Conservation (phyloP, 768 basidiomycete genomes). For the Tylopilus rubrobrunneus region DNA sequence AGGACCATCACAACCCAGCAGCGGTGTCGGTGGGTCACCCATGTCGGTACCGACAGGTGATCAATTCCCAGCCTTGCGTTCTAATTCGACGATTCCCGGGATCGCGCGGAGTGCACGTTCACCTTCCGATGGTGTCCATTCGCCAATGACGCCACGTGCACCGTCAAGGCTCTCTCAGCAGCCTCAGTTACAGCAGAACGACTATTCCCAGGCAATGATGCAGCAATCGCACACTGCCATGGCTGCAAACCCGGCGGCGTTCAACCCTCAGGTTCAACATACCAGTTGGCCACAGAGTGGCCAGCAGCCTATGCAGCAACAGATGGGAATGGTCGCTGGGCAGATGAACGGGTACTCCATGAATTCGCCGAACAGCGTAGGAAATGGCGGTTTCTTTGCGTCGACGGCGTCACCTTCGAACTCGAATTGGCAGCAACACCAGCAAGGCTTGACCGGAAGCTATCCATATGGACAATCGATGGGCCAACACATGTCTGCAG, state of each 20-base stretch:
- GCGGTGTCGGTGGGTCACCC: conserved; percentile 36
- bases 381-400: conserved; percentile 23
- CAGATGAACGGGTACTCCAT: conserved; percentile 35
- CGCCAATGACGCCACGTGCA: conserved; percentile 39
- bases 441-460: conserved; percentile 25
- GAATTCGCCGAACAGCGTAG: conserved; percentile 37
- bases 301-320: conserved; percentile 47
- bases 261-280: conserved; percentile 37
- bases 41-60: conserved; percentile 38
- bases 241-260: conserved; percentile 23
- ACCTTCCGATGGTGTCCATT: conserved; percentile 59
- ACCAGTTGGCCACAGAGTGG: conserved; percentile 51
- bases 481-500: conserved; percentile 20
- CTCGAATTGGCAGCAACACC: conserved; percentile 27
- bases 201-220: conserved; percentile 36
- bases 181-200: conserved; percentile 48
- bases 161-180: conserved; percentile 35
- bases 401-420: conserved; percentile 25
- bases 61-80: conserved; percentile 50
- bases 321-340: conserved; percentile 31
- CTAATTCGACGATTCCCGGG: conserved; percentile 62
- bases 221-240: conserved; percentile 34
- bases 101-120: conserved; percentile 74
- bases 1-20: conserved; percentile 32
- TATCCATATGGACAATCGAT: conserved; percentile 30